These are phyloP conservation scores for Pedinophyceae sp. DNA, from an alignment of 139 green algal species.

Conservation along the genomic window DNA sequence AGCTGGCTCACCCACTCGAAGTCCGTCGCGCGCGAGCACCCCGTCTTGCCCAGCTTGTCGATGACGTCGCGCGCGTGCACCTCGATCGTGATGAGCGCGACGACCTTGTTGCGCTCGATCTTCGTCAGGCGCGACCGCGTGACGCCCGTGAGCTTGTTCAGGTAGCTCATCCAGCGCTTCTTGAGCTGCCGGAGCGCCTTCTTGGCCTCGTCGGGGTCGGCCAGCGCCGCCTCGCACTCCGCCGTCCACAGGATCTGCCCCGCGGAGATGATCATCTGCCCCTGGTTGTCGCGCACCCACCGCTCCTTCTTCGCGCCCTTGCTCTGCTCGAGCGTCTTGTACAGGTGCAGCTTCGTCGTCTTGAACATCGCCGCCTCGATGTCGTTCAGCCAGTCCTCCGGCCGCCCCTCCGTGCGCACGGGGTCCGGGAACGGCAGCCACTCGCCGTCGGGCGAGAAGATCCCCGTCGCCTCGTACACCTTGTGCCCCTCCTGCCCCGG, in stretches of 20 bases:
- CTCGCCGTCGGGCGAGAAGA: constrained; percentile 61
- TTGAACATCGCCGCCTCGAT: constrained; percentile 75
- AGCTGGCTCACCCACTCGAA: constrained; percentile 68
- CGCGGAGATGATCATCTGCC: constrained; percentile 71
- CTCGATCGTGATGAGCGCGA: constrained; percentile 57
- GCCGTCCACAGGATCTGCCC: constrained; percentile 75
- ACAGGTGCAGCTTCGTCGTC: constrained; percentile 59
- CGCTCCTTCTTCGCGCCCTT: constrained; percentile 69
- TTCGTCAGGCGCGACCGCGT: constrained; percentile 59
- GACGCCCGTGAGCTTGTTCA: constrained; percentile 66
- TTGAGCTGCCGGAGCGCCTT: constrained; percentile 51
- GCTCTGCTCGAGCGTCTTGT: constrained; percentile 46
- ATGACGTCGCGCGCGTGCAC: constrained; percentile 72
- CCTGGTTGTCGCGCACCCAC: constrained; percentile 71
- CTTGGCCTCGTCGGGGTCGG: constrained; percentile 35
- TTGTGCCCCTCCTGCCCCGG: constrained; percentile 43
- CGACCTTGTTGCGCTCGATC: constrained; percentile 66
- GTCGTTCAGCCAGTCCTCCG: constrained; percentile 75
- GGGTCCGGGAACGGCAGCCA: constrained; percentile 47
- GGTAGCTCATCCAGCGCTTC: constrained; percentile 70
- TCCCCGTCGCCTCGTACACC: constrained; percentile 35
- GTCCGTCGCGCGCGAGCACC: constrained; percentile 32
- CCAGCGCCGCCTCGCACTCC: constrained; percentile 68
- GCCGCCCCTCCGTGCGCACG: constrained; percentile 52
- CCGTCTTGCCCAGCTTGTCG: constrained; percentile 52